phyloP scores from a whole-genome alignment of 2,329 filamentous ascomycete genomes.

The Xylaria sp. region DNA sequence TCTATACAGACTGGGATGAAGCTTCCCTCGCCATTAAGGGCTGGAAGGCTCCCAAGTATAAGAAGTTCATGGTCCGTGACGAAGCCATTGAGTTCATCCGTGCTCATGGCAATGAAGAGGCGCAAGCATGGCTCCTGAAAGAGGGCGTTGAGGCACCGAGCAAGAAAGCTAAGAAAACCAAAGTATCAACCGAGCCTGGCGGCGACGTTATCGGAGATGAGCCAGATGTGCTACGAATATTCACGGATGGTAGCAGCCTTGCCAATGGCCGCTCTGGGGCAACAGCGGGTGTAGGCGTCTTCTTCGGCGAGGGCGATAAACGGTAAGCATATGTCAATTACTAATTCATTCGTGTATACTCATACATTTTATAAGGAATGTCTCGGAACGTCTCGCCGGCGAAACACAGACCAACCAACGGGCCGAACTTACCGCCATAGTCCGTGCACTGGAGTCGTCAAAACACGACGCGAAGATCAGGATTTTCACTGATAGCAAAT shows the following conservation, averaged over 20 bases:
- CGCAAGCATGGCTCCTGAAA: conserved; percentile 57
- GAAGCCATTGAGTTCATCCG: conserved; percentile 84
- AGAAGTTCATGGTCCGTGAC: conserved; percentile 72
- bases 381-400: conserved; percentile 81
- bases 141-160: conserved; percentile 49
- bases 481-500: conserved; percentile 90
- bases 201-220: conserved; percentile 36
- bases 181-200: conserved; percentile 26
- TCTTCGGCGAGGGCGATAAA: conserved; percentile 66
- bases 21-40: conserved; percentile 79
- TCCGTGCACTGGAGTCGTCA: conserved; percentile 82
- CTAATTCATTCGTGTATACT: conserved; percentile 30
- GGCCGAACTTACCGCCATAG: conserved; percentile 90
- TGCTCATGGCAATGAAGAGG: conserved; percentile 58
- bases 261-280: conserved; percentile 68
- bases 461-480: conserved; percentile 74
- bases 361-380: conserved; percentile 57
- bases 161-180: conserved; percentile 51
- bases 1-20: conserved; percentile 74
- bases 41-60: conserved; percentile 75
- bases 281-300: conserved; percentile 71
- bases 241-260: conserved; percentile 72
- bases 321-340: conserved; percentile 52
- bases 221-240: conserved; percentile 59
- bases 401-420: conserved; percentile 90